Conservation (phyloP, 169 alveolate genomes). For the Cystoisospora suis region DNA sequence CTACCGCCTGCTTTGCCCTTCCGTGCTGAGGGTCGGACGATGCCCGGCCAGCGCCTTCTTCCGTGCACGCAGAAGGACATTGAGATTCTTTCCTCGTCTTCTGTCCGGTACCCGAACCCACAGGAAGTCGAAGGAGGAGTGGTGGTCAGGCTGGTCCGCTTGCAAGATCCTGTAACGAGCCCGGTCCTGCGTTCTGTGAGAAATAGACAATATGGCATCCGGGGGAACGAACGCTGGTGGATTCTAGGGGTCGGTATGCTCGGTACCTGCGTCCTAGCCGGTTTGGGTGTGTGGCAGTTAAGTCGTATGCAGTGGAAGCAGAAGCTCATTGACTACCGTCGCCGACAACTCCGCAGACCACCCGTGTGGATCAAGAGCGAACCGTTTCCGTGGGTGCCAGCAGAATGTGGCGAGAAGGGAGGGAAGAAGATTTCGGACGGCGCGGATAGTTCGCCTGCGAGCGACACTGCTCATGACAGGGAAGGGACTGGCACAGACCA, state of each 20-base stretch:
- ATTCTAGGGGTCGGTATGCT: constrained; percentile 71
- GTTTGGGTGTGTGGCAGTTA: constrained; percentile 86
- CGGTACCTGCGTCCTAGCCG: constrained; percentile 42
- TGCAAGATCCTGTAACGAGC: constrained; percentile 76
- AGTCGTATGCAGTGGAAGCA: constrained; percentile 78
- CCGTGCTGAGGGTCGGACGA: constrained; percentile 54
- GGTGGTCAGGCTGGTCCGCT: constrained; percentile 77
- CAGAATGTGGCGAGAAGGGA: no score
- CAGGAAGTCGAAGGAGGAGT: constrained; percentile 81
- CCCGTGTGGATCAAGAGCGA: constrained; percentile 44
- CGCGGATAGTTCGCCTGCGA: no score
- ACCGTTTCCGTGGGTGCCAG: constrained; percentile 65
- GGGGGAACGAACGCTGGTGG: constrained; percentile 80
- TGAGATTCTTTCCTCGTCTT: constrained; percentile 66
- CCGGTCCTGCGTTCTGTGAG: constrained; percentile 78
- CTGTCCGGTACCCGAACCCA: constrained; percentile 75
- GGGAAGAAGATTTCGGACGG: no score
- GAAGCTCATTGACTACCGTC: constrained; percentile 71
- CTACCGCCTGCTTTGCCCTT: no score
- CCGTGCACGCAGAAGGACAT: constrained; percentile 71
- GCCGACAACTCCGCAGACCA: constrained; percentile 67
- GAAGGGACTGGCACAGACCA: not conserved
- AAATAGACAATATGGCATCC: constrained; percentile 83
- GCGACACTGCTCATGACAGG: constrained; percentile 27
- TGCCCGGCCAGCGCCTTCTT: constrained; percentile 75